Conservation (phyloP, 73 alveolate species). For the Paraurostyla sp. region DNA sequence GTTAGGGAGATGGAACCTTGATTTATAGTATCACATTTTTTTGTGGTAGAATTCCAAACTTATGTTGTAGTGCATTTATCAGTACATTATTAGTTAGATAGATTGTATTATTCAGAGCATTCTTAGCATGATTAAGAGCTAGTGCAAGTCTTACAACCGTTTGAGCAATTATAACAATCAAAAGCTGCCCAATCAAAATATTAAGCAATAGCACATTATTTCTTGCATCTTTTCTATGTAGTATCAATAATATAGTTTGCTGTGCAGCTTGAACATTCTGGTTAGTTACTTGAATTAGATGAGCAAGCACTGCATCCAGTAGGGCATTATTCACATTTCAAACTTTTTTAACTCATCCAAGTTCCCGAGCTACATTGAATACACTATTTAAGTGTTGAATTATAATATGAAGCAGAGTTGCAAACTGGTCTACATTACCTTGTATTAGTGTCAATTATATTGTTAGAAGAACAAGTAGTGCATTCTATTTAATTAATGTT, state of each 20-base stretch:
- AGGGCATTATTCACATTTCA: constrained; percentile 21
- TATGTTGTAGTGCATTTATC: constrained; percentile 31
- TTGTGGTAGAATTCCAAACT: constrained; percentile 1
- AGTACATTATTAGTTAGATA: neutral
- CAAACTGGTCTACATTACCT: neutral
- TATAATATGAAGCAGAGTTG: neutral
- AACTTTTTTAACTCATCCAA: neutral
- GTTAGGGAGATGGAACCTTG: neutral
- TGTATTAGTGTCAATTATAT: neutral
- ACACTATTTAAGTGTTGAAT: neutral
- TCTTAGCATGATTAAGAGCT: neutral
- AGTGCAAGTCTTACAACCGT: neutral
- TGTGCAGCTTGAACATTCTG: constrained; percentile 22
- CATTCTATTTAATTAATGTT: neutral
- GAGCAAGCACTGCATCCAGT: constrained; percentile 18
- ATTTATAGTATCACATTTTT: constrained; percentile 3
- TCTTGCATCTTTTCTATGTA: constrained; percentile 1
- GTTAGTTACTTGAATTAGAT: neutral
- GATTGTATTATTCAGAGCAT: neutral
- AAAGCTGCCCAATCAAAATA: neutral
- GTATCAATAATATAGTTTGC: neutral
- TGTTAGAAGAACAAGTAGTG: neutral
- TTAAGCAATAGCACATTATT: neutral
- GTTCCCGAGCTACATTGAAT: neutral
- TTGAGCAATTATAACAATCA: neutral